Evolutionary conservation across 2,329 filamentous ascomycete genomes (phyloP).

Genomic region (Fusarium transvaalense): DNA sequence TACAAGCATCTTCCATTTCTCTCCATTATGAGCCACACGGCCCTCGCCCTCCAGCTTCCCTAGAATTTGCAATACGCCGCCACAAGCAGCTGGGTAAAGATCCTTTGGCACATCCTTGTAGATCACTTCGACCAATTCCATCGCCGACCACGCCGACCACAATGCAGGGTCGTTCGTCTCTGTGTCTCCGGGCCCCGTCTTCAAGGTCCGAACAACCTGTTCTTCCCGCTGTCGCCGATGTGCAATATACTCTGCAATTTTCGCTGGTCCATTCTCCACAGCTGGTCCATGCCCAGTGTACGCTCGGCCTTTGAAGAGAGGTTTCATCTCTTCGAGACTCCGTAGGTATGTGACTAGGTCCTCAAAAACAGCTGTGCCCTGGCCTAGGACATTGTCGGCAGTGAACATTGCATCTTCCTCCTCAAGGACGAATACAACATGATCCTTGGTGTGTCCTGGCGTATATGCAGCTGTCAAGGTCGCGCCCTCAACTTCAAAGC

Average conservation of each 20-base stretch:
- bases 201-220: constrained; percentile 77
- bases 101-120: constrained; percentile 83
- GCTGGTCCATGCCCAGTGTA: constrained; percentile 92
- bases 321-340: constrained; percentile 77
- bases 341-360: constrained; percentile 76
- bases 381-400: constrained; percentile 88
- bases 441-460: constrained; percentile 82
- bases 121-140: constrained; percentile 89
- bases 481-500: constrained; percentile 69
- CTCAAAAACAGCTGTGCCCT: constrained; percentile 89
- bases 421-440: constrained; percentile 81
- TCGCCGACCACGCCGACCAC: constrained; percentile 69
- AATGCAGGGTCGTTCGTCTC: constrained; percentile 45
- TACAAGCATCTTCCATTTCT: constrained; percentile 47
- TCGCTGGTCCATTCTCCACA: constrained; percentile 77
- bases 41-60: constrained; percentile 82
- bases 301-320: constrained; percentile 73
- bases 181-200: constrained; percentile 49
- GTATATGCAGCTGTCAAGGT: constrained; percentile 74
- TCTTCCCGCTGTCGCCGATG: constrained; percentile 85
- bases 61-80: constrained; percentile 82
- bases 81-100: constrained; percentile 80
- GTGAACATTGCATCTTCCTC: constrained; percentile 90
- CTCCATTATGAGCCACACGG: constrained; percentile 63
- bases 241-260: constrained; percentile 83